Base-by-base conservation (phyloP, 164 flowering plant genomes). In the Protea cynaroides region DNA sequence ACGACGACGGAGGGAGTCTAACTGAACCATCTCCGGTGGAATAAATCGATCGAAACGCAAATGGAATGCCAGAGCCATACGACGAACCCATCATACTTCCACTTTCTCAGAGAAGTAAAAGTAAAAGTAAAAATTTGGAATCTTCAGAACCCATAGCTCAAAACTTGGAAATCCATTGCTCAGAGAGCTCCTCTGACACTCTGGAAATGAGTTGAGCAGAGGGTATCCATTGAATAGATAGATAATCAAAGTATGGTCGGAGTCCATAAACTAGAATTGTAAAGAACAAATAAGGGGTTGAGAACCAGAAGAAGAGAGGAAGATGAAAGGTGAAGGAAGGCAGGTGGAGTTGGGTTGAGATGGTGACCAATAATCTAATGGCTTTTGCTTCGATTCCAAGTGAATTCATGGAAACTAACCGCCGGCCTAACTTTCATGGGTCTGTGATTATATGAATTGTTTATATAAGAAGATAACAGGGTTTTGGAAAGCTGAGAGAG, bases 331-430 rank as follows among this genome's bases (percentile, higher is more conserved):
- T 44, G 38, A 40, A 23, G 52, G 62, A 55, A 73, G 74, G 79
- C 68, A 71, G 86, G 80, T 73, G 80, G 77, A 67, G 81, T 73
- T 74, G 85, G 79, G 70, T 74, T 64, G 64, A 83, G 97, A 90
- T 84, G 89, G 92, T 79, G 94, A 85, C 97, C 86, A 80, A 79
- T 67, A 86, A 88, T 72, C 90, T 64, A 82, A 84, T 84, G 51
- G 70, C 34, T 73, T 75, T 86, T 85, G 81, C 94, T 83, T 90
- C 66, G 69, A 66, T 72, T 76, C 67, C 69, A 88, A 86, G 92
- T 70, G 80, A 81, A 80, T 55, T 55, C 55, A 53, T 37, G 52
- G 62, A 66, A 56, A 73, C 56, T 43, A 79, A 84, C 85, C 58
- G 82, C 74, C 84, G 85, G 86, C 93, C 88, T 79, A 84, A 85